A percentile compares a stretch with the other conserved stretches of the same genome.
These are phyloP conservation scores for Aspergillus alliaceus DNA, from an alignment of 2,329 filamentous ascomycete genomes.

Conservation along the genomic window DNA sequence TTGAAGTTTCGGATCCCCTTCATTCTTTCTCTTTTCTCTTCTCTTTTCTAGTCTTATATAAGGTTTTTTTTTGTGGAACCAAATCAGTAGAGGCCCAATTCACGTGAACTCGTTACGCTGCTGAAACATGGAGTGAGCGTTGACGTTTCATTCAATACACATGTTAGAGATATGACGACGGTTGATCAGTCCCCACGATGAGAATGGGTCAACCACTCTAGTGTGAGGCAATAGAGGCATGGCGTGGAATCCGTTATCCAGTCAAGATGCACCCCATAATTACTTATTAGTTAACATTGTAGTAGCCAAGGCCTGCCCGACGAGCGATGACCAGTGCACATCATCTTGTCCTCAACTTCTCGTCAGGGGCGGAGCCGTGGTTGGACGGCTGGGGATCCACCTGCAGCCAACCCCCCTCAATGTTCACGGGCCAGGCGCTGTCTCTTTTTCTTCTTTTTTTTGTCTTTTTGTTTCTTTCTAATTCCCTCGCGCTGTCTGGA, in stretches of 20 bases:
- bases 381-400: slow-evolving; percentile 19
- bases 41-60: background rate
- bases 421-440: background rate
- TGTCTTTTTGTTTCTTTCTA: background rate
- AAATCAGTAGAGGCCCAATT: background rate
- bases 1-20: too few relatives aligned
- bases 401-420: slow-evolving; percentile 18
- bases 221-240: slow-evolving; percentile 1
- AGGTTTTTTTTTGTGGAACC: background rate
- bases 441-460: background rate
- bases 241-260: background rate
- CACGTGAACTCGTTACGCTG: background rate
- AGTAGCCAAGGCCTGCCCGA: slow-evolving; percentile 1
- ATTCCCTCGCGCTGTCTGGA: background rate
- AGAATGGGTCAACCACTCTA: background rate
- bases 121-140: background rate
- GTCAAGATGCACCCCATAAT: background rate
- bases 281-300: background rate
- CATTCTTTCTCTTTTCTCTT: background rate
- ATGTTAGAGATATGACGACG: background rate
- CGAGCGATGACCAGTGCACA: slow-evolving; percentile 20
- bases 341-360: slow-evolving; percentile 15
- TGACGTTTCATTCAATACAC: background rate
- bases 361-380: slow-evolving; percentile 20
- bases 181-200: background rate